These are phyloP conservation scores for Coriaria nepalensis DNA, from an alignment of 306 rosid species.

Conservation along the genomic window DNA sequence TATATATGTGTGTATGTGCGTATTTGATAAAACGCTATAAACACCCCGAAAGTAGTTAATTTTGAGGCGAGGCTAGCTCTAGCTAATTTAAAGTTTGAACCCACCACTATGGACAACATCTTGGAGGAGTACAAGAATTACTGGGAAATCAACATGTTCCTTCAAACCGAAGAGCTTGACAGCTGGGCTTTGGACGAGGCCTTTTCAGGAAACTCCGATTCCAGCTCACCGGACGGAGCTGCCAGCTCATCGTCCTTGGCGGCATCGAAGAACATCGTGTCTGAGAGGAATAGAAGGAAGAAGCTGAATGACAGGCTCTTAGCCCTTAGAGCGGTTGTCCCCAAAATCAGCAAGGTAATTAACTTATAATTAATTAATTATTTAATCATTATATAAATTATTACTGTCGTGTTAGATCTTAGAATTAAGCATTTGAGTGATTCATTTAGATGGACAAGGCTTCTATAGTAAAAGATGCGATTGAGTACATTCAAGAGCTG, in stretches of 20 bases:
- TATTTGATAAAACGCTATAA: no score
- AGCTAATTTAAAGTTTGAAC: no score
- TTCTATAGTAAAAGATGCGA: slow-evolving; percentile 86
- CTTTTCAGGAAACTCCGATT: slow-evolving; percentile 57
- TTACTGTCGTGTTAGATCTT: not conserved
- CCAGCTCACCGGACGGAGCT: slow-evolving; percentile 91
- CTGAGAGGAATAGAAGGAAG: slow-evolving; percentile 87
- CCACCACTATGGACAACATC: slow-evolving; percentile 43
- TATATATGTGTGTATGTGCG: no score
- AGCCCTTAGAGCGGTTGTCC: slow-evolving; percentile 90
- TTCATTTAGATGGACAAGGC: slow-evolving; percentile 84
- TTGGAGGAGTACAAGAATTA: slow-evolving; percentile 52
- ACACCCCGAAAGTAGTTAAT: no score
- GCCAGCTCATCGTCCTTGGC: slow-evolving; percentile 33
- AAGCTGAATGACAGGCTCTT: slow-evolving; percentile 85
- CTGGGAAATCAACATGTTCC: slow-evolving; percentile 64
- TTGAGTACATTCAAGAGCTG: slow-evolving; percentile 60
- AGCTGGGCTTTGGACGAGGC: slow-evolving; percentile 82
- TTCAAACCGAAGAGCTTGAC: slow-evolving; percentile 49
- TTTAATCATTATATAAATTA: not conserved
- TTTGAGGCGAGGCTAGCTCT: no score
- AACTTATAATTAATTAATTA: not conserved
- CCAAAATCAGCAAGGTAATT: slow-evolving; percentile 84
- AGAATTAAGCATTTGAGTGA: not conserved
- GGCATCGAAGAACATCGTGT: slow-evolving; percentile 78